Base-by-base conservation (phyloP, 495 filamentous ascomycete species). In the Tetracladium marchalianum region DNA sequence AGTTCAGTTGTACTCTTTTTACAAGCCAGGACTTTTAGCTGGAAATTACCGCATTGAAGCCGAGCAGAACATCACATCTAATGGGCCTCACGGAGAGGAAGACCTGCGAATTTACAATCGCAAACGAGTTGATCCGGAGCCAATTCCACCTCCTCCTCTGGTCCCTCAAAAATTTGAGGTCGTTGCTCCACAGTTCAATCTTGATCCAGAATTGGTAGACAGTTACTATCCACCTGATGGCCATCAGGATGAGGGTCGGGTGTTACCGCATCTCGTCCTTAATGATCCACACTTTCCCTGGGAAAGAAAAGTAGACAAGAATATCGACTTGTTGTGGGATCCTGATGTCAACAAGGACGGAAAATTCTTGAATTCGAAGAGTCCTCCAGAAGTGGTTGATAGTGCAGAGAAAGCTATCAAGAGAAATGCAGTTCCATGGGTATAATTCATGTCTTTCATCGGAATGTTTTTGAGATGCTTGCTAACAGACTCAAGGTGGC, bases 271-370 rank as follows among this genome's bases (percentile, higher is more conserved):
- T 47, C 52, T 77, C 0, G 67, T 75, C 0, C 54, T 77, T 19
- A 69, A 55, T n/a, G 69, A 75, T 44, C 62, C 67, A 0, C 61
- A 68, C 34, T 38, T 73, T 0, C 74, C 73, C 0, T 76, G 73
- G 74, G 66, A 72, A 41, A 52, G 60, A 33, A n/a, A 45, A 2
- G 54, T 47, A 34, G 22, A 27, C 11, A 22, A 10, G 39, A 50
- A n/a, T 7, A 27, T 27, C 22, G 22, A 27, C 22, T 27, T 27
- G 7, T 27, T 27, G 22, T 38, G n/a, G 9, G 35, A 46, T 31
- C 12, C 11, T 7, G 31, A 18, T n/a, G 17, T 41, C 3, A 12
- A 44, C 11, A 16, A 44, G 32, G 41, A 44, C 4, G 41, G 19
- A n/a, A 44, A 31, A 36, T 35, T 36, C 11, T 17, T 1, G 36